phyloP scores from a whole-genome alignment of 2,329 filamentous ascomycete species.

The Teratosphaeria pseudoeucalypti region DNA sequence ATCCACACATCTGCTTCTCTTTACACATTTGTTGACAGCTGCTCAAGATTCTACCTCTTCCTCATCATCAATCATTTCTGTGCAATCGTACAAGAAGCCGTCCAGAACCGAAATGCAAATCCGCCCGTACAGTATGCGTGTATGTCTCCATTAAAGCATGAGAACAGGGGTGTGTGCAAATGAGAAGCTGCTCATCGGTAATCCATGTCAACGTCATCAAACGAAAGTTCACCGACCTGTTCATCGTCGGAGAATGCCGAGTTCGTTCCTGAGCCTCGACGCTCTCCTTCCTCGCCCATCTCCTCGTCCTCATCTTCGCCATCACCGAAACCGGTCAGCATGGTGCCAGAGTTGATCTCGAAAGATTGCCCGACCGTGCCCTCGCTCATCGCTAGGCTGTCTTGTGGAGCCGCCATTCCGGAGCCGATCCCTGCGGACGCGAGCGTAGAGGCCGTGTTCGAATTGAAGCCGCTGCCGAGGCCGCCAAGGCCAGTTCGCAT shows the following conservation, averaged over 20 bases:
- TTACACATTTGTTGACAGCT: neutral
- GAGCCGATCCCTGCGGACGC: constrained; percentile 74
- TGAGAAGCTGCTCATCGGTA: constrained; percentile 37
- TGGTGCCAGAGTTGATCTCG: constrained; percentile 24
- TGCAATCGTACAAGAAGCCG: neutral
- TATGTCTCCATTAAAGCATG: neutral
- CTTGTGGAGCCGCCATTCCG: constrained; percentile 14
- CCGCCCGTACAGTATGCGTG: neutral
- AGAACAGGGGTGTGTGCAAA: neutral
- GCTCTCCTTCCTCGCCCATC: constrained; percentile 50
- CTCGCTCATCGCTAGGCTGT: constrained; percentile 24
- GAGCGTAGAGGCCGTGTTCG: constrained; percentile 43
- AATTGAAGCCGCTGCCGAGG: constrained; percentile 44
- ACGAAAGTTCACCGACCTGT: constrained; percentile 57
- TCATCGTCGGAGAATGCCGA: constrained; percentile 42
- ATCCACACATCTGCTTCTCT: neutral
- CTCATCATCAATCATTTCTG: neutral
- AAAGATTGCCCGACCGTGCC: constrained; percentile 24
- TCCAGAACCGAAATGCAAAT: neutral
- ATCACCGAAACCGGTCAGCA: constrained; percentile 78
- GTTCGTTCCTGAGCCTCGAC: constrained; percentile 37
- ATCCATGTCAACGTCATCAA: constrained; percentile 52
- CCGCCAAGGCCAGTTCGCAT: constrained; percentile 44
- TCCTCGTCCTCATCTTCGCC: constrained; percentile 94
- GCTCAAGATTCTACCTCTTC: neutral